Base-by-base conservation (phyloP, 441 rosid species). In the Pelargonium fulgidum region DNA sequence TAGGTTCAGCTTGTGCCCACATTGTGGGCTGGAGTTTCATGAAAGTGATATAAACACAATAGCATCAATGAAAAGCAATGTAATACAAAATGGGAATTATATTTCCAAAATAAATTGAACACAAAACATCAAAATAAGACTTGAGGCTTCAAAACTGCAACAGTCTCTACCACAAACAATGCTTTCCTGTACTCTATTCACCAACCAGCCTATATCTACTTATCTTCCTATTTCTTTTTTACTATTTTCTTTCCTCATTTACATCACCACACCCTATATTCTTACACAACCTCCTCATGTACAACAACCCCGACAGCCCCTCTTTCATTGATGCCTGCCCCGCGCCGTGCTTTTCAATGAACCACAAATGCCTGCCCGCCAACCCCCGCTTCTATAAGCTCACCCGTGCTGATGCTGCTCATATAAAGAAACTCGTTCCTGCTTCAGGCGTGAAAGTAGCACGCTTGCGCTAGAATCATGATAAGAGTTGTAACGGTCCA, bases 281-380 rank as follows among this genome's bases (percentile, higher is more conserved):
- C 73, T 79, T 74, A 77, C 81, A 77, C 74, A 86, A 83, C 85
- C 91, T 87, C 89, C 91, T 82, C 75, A 85, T 91, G 76, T 87
- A 84, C 95, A 87, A 59, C 58, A 65, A 26, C 70, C 77, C 64
- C 61, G 33, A 74, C 13, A 72, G 64, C 73, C 84, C 83, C 70
- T 72, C 62, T 54, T 54, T 54, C 10, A 17, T 54, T 54, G 24
- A 0, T 17, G 16, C 61, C 24, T 24, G 26, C 26, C 26, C 33
- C 33, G 33, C 33, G 33, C 24, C 16, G 19, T 0, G 26, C 62
- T 33, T 33, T 6, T 33, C 4, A 33, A 33, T 33, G 4, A 29
- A 2, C 36, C 33, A 26, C 39, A 0, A 33, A 33, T 33, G 39
- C 39, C 39, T 5, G 39, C 6, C 39, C 39, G 39, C 39, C 39